Conservation (phyloP, 2,329 filamentous ascomycete genomes). For the Xylaria sp. region DNA sequence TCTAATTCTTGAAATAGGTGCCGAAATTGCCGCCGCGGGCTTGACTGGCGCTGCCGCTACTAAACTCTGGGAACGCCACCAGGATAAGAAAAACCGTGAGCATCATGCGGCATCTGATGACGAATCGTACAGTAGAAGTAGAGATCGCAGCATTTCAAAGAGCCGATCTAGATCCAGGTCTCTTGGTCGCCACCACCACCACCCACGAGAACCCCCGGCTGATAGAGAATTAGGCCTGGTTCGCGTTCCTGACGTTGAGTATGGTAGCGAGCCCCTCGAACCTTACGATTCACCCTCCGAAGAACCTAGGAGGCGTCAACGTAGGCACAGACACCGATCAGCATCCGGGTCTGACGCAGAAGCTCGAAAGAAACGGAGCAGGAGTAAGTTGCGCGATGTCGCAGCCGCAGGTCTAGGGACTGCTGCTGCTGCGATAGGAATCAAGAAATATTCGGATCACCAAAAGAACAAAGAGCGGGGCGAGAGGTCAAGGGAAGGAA, state of each 20-base stretch:
- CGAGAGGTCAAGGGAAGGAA: constrained; percentile 44
- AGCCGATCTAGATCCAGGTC: constrained; percentile 44
- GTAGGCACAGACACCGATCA: constrained; percentile 46
- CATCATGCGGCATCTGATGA: constrained; percentile 44
- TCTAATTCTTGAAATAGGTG: constrained; percentile 41
- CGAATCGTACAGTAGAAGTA: constrained; percentile 40
- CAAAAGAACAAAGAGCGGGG: constrained; percentile 49
- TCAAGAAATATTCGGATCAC: constrained; percentile 63
- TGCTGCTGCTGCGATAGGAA: constrained; percentile 65
- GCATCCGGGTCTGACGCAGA: constrained; percentile 43
- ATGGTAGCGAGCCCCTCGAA: constrained; percentile 63
- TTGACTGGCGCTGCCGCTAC: constrained; percentile 65
- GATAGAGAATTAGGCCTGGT: constrained; percentile 69
- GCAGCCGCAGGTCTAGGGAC: constrained; percentile 60
- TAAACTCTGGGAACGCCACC: constrained; percentile 65
- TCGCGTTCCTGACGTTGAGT: constrained; percentile 58
- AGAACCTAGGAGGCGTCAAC: constrained; percentile 47
- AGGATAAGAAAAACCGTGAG: constrained; percentile 63
- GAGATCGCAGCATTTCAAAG: constrained; percentile 56
- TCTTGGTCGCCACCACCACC: constrained; percentile 49
- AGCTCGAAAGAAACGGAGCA: constrained; percentile 56
- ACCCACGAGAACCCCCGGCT: constrained; percentile 58
- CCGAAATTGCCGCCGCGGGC: constrained; percentile 65
- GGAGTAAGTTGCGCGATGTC: constrained; percentile 59
- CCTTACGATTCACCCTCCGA: constrained; percentile 57